These are phyloP conservation scores for Linanthus parryae DNA, from an alignment of 148 eudicot genomes.

Conservation along the genomic window DNA sequence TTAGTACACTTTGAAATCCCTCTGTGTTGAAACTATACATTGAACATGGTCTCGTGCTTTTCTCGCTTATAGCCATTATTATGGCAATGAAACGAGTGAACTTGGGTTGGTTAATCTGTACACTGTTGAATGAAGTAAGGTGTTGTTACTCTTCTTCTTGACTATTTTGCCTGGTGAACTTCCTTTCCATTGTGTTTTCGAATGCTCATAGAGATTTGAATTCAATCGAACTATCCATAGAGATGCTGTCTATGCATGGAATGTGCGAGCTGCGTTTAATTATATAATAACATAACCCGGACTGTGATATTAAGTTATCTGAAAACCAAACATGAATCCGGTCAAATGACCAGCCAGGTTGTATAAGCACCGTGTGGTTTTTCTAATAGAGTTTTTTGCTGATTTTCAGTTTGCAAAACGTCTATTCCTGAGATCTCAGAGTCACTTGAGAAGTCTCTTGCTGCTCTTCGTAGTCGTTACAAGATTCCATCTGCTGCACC, in stretches of 20 bases:
- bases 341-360: too few species aligned
- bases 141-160: too few species aligned
- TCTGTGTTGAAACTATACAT: neutral
- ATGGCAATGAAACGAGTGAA: neutral
- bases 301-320: neutral
- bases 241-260: too few species aligned
- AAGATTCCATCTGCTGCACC: constrained; percentile 30
- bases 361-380: neutral
- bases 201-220: neutral
- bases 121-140: too few species aligned
- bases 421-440: constrained; percentile 65
- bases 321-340: too few species aligned
- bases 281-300: too few species aligned
- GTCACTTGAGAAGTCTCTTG: constrained; percentile 54
- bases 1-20: neutral
- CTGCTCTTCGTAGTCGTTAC: constrained; percentile 53
- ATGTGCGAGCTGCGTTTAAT: neutral
- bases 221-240: neutral
- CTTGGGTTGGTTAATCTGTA: too few species aligned
- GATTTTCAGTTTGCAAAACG: constrained; percentile 58
- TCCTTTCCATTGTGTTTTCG: neutral
- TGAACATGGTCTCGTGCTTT: neutral
- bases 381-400: neutral
- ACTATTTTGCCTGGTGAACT: too few species aligned
- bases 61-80: neutral